Conservation (phyloP, 345 rosid genomes). For the Gossypium sturtianum region DNA sequence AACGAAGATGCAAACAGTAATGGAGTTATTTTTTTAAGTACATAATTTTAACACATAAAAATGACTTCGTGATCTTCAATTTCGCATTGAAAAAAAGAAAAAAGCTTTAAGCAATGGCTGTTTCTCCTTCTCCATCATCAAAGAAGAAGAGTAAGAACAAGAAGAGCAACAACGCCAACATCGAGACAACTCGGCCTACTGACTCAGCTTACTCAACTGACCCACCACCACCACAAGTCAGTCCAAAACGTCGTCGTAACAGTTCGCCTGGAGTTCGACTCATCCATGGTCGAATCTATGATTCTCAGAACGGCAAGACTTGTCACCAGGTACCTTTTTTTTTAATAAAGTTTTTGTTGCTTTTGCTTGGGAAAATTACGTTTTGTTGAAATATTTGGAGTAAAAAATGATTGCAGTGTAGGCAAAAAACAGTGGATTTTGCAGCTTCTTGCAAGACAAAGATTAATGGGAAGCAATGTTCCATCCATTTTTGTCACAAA, state of each 20-base stretch:
- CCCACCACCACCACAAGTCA: neutral
- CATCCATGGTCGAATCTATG: conserved; percentile 18
- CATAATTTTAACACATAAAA: neutral
- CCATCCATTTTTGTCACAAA: conserved; percentile 19
- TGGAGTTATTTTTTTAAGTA: neutral
- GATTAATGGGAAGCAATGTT: conserved; percentile 19
- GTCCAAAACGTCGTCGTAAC: conserved; percentile 3
- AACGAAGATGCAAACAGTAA: neutral
- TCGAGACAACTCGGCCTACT: neutral
- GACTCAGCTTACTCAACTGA: neutral
- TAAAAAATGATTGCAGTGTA: conserved; percentile 26
- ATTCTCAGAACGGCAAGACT: conserved; percentile 18
- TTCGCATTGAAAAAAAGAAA: neutral
- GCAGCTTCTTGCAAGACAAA: conserved; percentile 23
- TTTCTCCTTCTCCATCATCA: neutral
- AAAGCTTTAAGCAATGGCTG: neutral
- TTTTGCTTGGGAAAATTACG: neutral
- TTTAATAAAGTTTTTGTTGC: neutral
- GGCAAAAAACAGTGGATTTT: conserved; percentile 32
- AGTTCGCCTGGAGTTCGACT: conserved; percentile 19
- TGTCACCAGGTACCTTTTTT: conserved; percentile 12
- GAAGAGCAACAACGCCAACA: neutral
- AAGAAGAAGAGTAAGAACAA: neutral
- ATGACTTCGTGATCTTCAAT: neutral
- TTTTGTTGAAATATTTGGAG: neutral